Evolutionary conservation across 2,329 filamentous ascomycete species (phyloP), one percentile per base, ranked within the genome.

Genomic region (Colletotrichum shisoi): DNA sequence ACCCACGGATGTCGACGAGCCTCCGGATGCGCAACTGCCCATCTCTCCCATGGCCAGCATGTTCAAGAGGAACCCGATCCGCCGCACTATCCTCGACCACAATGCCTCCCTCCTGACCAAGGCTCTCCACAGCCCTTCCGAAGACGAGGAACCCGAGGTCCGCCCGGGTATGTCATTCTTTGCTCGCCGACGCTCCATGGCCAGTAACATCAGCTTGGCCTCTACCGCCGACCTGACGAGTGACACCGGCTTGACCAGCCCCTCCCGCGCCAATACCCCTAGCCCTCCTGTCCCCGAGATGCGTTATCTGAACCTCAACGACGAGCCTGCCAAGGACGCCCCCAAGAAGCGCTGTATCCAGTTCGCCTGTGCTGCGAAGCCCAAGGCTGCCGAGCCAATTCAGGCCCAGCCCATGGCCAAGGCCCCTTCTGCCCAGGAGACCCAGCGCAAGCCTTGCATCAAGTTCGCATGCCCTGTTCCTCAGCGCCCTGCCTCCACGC

Each of bases 211-310:
- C 71, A 97, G 93, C 79, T 80, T 90, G 67, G 85, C 91, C 52
- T 97, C 94, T 1, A 96, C 93, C 3, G 91, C 91, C 44, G 94
- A 97, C 71, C 84, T 98, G 64, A 97, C 93, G n/a, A 97, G 94
- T 78, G 95, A 97, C 74, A 95, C 92, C 65, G 94, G 92, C 67
- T 81, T 96, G 67, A 96, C 94, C 19, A 97, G 93, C 73, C 93
- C 94, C 48, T 91, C 92, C n/a, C 85, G 93, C 63, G 92, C 92
- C 42, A 93, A 88, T 76, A 94, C 93, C 0, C 93, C 94, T 0
- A 98, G 94, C 74, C 94, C 95, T 19, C 93, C 93, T n/a, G 83
- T 90, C 3, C 88, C 88, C 4, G 84, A 88, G 19, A 81, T 86
- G 59, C 79, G 81, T 21, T 81, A 84, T 62, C 75, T 79, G 8